Evolutionary conservation across 2,329 filamentous ascomycete species (phyloP).

Genomic region (Neonectria coccinea): DNA sequence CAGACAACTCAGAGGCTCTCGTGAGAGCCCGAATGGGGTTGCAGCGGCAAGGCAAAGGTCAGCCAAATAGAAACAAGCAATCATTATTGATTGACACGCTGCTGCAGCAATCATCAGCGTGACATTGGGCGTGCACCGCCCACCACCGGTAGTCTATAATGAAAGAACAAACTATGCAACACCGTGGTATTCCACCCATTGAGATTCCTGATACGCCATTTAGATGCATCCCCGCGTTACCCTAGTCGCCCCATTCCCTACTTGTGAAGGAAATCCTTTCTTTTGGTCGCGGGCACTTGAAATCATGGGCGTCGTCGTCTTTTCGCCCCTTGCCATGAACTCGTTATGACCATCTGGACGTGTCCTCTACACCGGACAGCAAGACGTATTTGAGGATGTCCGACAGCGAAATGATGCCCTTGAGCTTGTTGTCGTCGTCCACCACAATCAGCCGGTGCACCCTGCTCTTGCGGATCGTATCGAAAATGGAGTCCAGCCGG

Average conservation of each 20-base stretch:
- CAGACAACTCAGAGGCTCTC: neutral
- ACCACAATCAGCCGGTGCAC: conserved; percentile 95
- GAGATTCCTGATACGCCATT: conserved; percentile 42
- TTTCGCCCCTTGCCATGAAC: conserved; percentile 17
- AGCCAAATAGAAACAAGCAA: conserved; percentile 22
- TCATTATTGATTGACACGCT: conserved; percentile 27
- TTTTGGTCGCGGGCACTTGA: conserved; percentile 37
- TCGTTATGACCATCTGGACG: conserved; percentile 38
- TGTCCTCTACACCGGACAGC: conserved; percentile 77
- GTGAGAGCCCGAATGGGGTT: neutral
- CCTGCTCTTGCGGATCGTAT: conserved; percentile 93
- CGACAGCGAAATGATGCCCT: conserved; percentile 91
- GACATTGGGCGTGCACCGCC: conserved; percentile 25
- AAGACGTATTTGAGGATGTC: conserved; percentile 97
- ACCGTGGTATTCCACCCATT: conserved; percentile 40
- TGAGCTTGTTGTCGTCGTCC: conserved; percentile 87
- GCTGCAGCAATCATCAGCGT: conserved; percentile 29
- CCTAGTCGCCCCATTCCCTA: conserved; percentile 24
- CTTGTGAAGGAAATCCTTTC: conserved; percentile 14
- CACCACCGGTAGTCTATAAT: conserved; percentile 36
- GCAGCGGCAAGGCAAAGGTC: conserved; percentile 2
- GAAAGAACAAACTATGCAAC: conserved; percentile 40
- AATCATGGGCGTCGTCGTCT: conserved; percentile 40
- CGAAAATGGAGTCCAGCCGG: conserved; percentile 93
- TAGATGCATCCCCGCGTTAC: conserved; percentile 39